Conservation (phyloP, 2,329 filamentous ascomycete genomes). For the Elsinoe necatrix region DNA sequence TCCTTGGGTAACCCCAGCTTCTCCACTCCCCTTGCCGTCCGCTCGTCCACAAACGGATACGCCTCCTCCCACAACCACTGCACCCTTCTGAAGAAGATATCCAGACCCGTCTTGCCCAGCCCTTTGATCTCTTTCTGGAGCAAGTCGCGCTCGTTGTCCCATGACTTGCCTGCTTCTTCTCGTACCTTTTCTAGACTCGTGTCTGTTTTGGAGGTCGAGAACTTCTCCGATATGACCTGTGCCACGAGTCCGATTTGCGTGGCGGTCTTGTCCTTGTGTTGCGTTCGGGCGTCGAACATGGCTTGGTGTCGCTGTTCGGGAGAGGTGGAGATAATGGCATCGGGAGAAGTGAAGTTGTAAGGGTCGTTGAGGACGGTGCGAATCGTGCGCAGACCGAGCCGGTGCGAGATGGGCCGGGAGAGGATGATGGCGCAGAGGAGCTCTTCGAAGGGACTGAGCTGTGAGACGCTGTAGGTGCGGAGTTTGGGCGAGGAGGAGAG, state of each 20-base stretch:
- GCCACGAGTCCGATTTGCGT: constrained; percentile 32
- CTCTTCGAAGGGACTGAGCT: constrained; percentile 37
- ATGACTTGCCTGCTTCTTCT: constrained; percentile 26
- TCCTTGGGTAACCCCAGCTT: constrained; percentile 32
- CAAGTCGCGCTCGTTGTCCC: constrained; percentile 25
- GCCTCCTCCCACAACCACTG: constrained; percentile 34
- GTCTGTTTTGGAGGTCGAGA: constrained; percentile 27
- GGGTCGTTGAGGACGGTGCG: constrained; percentile 39
- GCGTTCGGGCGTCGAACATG: constrained; percentile 35
- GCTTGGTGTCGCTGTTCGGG: constrained; percentile 33
- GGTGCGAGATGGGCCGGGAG: constrained; percentile 38
- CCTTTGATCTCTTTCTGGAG: constrained; percentile 34
- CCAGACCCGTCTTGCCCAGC: constrained; percentile 33
- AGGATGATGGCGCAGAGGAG: constrained; percentile 38
- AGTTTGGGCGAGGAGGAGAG: constrained; percentile 23
- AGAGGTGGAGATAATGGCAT: constrained; percentile 31
- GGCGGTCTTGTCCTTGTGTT: constrained; percentile 41
- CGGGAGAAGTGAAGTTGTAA: constrained; percentile 31
- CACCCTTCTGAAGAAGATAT: constrained; percentile 37
- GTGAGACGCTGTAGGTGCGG: constrained; percentile 27
- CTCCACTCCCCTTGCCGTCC: constrained; percentile 29
- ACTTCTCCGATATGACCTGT: constrained; percentile 28
- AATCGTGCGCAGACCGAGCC: constrained; percentile 36
- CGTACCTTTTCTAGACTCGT: constrained; percentile 28
- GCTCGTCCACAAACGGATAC: constrained; percentile 35